These are phyloP conservation scores for Auricularia auricula-judae DNA, from an alignment of 768 basidiomycete species.

Conservation along the genomic window DNA sequence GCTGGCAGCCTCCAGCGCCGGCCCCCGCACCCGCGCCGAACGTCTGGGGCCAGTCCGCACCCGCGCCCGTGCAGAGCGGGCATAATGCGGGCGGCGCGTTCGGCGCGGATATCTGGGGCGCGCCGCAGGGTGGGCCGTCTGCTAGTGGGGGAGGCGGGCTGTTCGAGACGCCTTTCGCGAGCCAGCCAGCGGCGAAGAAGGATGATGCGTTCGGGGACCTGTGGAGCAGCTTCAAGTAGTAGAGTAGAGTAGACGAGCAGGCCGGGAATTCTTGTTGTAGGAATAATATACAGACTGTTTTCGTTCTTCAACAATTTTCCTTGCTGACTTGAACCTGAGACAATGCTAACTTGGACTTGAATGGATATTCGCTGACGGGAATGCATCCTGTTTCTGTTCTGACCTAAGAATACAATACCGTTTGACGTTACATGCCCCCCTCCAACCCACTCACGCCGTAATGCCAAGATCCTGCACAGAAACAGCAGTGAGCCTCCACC, in stretches of 20 bases:
- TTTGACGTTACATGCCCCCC: too few relatives aligned
- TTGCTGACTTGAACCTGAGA: too few relatives aligned
- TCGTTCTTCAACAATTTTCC: neutral
- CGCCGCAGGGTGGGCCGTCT: constrained; percentile 15
- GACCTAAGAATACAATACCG: too few relatives aligned
- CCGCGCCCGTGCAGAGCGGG: neutral
- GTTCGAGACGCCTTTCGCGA: constrained; percentile 19
- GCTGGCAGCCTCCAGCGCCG: neutral
- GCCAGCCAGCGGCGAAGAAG: constrained; percentile 37
- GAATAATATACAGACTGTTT: neutral
- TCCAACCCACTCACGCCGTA: too few relatives aligned
- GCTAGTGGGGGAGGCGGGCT: constrained; percentile 18
- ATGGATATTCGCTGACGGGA: too few relatives aligned
- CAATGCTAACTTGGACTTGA: too few relatives aligned
- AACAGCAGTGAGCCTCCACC: neutral
- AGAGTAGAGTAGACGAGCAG: too few relatives aligned
- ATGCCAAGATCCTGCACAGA: neutral
- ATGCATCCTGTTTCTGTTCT: too few relatives aligned
- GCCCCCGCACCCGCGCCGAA: constrained; percentile 14
- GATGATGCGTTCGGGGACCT: constrained; percentile 77
- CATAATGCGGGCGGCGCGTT: neutral
- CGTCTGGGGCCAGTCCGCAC: constrained; percentile 9
- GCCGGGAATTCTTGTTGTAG: neutral
- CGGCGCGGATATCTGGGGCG: constrained; percentile 45
- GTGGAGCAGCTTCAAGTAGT: constrained; percentile 72